Base-by-base conservation (phyloP, 2,329 filamentous ascomycete species). In the Pseudogymnoascus pannorum region DNA sequence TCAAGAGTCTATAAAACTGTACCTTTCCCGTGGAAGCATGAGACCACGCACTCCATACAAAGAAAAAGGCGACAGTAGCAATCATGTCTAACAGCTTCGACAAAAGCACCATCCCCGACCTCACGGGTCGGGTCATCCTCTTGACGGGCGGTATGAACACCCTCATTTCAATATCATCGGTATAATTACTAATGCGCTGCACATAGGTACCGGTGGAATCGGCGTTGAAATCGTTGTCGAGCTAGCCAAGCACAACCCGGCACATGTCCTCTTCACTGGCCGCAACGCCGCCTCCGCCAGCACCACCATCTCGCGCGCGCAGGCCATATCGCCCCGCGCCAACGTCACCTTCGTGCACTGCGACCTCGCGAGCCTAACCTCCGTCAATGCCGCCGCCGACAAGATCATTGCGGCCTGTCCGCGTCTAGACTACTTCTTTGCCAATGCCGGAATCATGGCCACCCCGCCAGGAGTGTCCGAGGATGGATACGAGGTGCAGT, bases 401-500 rank as follows among this genome's bases (percentile, higher is more conserved):
- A 66, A 66, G 0, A 75, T 83, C 63, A 57, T 70, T 0, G 61
- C 69, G 2, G 65, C 72, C 18, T 69, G 71, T 20, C 62, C 68
- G 11, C 71, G 72, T 5, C 70, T 81, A 1, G 78, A 81, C 64
- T 72, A 80, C 31, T 69, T 81, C 3, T 72, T 80, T 61, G 75
- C 75, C 48, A 79, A 80, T 62, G 78, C 78, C 0, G 78, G 76
- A 1, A 71, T 79, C 35, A 78, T 80, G 74, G 75, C 72, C 0
- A 66, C 64, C 16, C 72, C 75, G 3, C 69, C 74, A 0, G 71
- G 63, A 2, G 64, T 75, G 7, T 78, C 77, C 4, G 66, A 69
- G 24, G 75, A 81, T 16, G 78, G 78, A 12, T 81, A 79, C 62
- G 80, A 82, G 65, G 64, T 76, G 8, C 75, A 80, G 62, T 79